These are phyloP conservation scores for Blastobotrys attinorum DNA, from an alignment of 805 yeast genomes.

Conservation along the genomic window DNA sequence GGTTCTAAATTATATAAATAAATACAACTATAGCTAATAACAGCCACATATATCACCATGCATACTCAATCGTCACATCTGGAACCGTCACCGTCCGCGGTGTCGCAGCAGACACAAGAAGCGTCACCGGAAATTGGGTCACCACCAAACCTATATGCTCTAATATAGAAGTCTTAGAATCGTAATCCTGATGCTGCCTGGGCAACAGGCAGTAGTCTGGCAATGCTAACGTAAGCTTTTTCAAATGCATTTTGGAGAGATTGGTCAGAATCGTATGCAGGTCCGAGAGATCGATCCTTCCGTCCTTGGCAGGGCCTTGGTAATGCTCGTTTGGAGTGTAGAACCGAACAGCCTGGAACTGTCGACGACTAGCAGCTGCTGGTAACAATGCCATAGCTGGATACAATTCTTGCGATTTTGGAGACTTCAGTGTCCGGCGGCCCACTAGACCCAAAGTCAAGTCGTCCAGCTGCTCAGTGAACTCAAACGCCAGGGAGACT, in stretches of 20 bases:
- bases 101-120: background rate
- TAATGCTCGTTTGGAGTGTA: no score
- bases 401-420: background rate
- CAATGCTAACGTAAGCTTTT: background rate
- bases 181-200: no score
- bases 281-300: background rate
- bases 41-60: no score
- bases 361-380: background rate
- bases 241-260: background rate
- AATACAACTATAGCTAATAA: no score
- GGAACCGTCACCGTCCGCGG: background rate
- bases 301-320: background rate
- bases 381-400: background rate
- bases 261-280: background rate
- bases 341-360: background rate
- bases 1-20: no score
- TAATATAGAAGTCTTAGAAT: no score
- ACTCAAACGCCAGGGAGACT: background rate
- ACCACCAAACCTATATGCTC: no score
- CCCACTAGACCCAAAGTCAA: constrained; percentile 3
- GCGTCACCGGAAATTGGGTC: background rate
- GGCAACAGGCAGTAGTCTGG: background rate
- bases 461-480: background rate
- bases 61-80: background rate
- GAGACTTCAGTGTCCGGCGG: background rate